Evolutionary conservation across 768 basidiomycete genomes (phyloP), one percentile per base, ranked within the genome.

Genomic region (Phlegmacium glaucopus): DNA sequence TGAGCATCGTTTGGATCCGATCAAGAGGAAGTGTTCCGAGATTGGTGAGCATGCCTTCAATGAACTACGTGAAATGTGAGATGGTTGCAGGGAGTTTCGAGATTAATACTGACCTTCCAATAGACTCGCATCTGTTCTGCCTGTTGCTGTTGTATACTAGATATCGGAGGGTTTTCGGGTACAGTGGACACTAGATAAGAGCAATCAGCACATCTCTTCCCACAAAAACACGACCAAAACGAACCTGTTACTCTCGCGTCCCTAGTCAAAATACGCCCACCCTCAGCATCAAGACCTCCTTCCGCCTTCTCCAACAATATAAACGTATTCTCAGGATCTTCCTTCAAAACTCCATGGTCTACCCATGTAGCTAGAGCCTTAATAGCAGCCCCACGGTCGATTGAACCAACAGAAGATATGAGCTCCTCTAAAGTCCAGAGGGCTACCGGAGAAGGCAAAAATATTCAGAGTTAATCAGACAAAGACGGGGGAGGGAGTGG

Each of bases 1-100:
- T 84, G 50, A 96, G 74, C 87, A 94, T 93, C 2, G 78, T 73
- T 61, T 96, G 93, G 58, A 96, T 92, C n/a, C 87, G 79, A 50
- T 90, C 86, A 37, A 90, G 59, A 2, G 86, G 77, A 12, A 94
- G 73, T 2, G 80, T 63, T 9, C 87, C 88, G 37, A 97, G 71
- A 62, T 93, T 94, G 45, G 83, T 92, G 48, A 96, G 83, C 87
- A 93, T 92, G 25, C 89, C 91, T 66, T 90, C 85, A 50, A 94
- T 88, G 67, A 87, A 94, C 87, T 91, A n/a, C n/a, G n/a, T n/a
- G n/a, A n/a, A n/a, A n/a, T n/a, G n/a, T n/a, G n/a, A n/a, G n/a
- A n/a, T n/a, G n/a, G n/a, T n/a, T n/a, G n/a, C n/a, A n/a, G n/a
- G n/a, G n/a, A n/a, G 32, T 34, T 11, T 10, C n/a, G 6, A 34